Conservation (phyloP, 352 stramenopile species). For the Blastocystis sp. region DNA sequence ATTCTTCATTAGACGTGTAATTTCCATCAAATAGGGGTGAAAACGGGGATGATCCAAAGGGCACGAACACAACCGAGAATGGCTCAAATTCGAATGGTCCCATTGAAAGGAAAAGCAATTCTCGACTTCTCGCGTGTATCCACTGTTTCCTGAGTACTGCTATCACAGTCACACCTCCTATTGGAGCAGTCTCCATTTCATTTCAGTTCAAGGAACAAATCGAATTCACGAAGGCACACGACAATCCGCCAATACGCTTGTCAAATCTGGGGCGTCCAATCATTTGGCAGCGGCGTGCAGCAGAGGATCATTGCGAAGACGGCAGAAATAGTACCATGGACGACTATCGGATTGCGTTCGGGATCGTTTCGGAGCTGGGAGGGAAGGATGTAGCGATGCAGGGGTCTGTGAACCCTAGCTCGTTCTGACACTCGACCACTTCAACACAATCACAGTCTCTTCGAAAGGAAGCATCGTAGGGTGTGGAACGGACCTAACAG, state of each 20-base stretch:
- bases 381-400: slow-evolving; percentile 29
- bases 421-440: slow-evolving; percentile 17
- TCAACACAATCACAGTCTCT: slow-evolving; percentile 7
- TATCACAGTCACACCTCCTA: too few species aligned
- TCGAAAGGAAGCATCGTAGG: slow-evolving; percentile 10
- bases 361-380: slow-evolving; percentile 8
- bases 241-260: background rate
- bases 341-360: background rate
- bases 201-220: background rate
- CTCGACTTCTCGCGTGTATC: too few species aligned
- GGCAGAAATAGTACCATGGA: background rate
- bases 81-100: too few species aligned
- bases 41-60: too few species aligned
- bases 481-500: background rate
- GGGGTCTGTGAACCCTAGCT: background rate
- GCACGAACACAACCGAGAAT: too few species aligned
- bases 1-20: too few species aligned
- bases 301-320: background rate
- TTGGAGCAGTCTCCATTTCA: too few species aligned
- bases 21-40: too few species aligned
- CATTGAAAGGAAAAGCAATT: too few species aligned
- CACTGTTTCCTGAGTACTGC: too few species aligned
- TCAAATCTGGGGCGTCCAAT: slow-evolving; percentile 38
- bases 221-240: background rate
- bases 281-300: background rate